Base-by-base conservation (phyloP, 2,329 filamentous ascomycete genomes). In the Epichloe hybrida region DNA sequence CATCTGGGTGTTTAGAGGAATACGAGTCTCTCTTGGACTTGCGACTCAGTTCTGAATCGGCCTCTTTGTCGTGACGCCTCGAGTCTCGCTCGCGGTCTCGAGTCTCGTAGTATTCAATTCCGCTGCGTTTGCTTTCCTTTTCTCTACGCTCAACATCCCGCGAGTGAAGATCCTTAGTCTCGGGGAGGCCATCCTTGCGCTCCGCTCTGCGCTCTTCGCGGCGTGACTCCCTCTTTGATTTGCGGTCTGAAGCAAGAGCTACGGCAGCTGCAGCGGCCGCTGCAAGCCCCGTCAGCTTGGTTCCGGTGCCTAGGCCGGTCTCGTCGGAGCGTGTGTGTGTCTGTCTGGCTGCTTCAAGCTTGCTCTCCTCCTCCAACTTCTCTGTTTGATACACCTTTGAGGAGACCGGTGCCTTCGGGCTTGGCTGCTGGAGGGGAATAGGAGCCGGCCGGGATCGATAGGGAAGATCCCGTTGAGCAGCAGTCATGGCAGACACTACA, bases 391-490 rank as follows among this genome's bases (percentile, higher is more conserved):
- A 86, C 1, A 90, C 75, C 17, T 78, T 77, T 54, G 78, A 77
- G 38, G 83, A 82, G 3, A 94, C 80, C 0, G 86, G 87, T 2
- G 77, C 74, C 52, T 87, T 77, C 2, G 90, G 90, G 58, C 89
- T 84, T 2, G 90, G 90, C 59, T 95, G 88, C 63, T 93, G 85
- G n/a, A 96, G 73, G 11, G 83, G 81, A 35, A 88, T 75, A 0
- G 79, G 73, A 5, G 71, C 79, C 5, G 82, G 77, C 41, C 78
- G 73, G 15, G 66, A 62, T 17, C 64, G 67, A 21, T 68, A 64
- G 3, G 71, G 62, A 7, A 70, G 60, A 42, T 71, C 67, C 50
- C 67, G 64, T 38, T 63, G 65, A 46, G 65, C 65, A 46, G 65
- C 65, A 15, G 72, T 71, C 13, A 72, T 63, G n/a, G 72, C 61